Evolutionary conservation across 192 early-diverging fungal genomes (phyloP), one percentile per base, ranked within the genome.

Genomic region (Coemansia sp.): DNA sequence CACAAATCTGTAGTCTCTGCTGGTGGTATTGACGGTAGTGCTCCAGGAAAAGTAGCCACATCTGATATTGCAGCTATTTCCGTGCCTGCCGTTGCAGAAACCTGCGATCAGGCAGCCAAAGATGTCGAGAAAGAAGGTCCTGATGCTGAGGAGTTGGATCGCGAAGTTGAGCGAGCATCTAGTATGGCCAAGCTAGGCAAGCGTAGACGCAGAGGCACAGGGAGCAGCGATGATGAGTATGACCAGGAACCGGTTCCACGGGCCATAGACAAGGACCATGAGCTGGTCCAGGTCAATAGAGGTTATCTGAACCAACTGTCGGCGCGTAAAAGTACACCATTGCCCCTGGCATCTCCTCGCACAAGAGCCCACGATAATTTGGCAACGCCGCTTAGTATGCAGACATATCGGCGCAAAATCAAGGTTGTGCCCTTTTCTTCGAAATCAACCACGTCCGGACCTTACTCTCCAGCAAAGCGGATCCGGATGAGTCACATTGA

Each of bases 151-250:
- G 39, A 21, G 5, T 24, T 23, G 17, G 53, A 15, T 12, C 51
- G 21, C 3, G 60, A 44, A 30, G 24, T 39, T 2, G 52, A 62
- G 52, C 44, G 19, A 4, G 37, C 44, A 18, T 42, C 17, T 33
- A 38, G 37, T 10, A 6, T 41, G 2, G 6, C 22, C 1, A 22
- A 42, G 38, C 51, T 65, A 27, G 69, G 74, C 42, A 78, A 78
- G 69, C 75, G 75, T 27, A 62, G 75, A 30, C 75, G 75, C 37
- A 62, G 75, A 30, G 69, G 75, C 48, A 50, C 50, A 11, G 50
- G 48, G 25, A 48, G 37, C 59, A 54, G 41, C 22, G 47, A 30
- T 17, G 33, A 58, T 3, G 69, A 43, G 5, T 72, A 78, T 15
- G 70, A 52, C 0, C 54, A 58, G 13, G 45, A 54, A 10, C 44